Conservation (phyloP, 208 protist genomes). For the Herpetomonas samuelpessoai region DNA sequence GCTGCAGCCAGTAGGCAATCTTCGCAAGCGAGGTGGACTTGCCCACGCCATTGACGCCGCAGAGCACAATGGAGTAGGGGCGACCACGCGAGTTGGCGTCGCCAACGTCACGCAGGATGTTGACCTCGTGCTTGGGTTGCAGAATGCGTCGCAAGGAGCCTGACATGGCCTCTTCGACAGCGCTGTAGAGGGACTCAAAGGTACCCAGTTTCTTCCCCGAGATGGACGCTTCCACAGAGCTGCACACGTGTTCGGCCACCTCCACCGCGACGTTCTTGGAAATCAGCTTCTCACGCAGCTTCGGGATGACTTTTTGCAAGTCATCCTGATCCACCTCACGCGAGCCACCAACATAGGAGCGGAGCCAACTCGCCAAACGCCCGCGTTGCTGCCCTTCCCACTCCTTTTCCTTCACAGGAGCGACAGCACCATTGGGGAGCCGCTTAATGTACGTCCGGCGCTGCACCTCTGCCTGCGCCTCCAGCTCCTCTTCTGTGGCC, state of each 20-base stretch:
- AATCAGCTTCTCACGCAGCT: constrained; percentile 94
- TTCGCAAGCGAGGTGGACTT: constrained; percentile 99
- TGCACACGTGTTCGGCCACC: constrained; percentile 95
- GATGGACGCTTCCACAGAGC: constrained; percentile 90
- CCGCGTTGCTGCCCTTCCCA: constrained; percentile 75
- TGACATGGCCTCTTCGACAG: constrained; percentile 84
- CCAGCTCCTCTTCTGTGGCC: constrained; percentile 69
- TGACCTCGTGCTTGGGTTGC: constrained; percentile 94
- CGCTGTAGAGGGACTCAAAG: constrained; percentile 85
- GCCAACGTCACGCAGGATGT: constrained; percentile 95
- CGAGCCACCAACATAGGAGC: constrained; percentile 52
- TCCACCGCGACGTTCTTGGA: constrained; percentile 98
- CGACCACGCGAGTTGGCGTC: constrained; percentile 54
- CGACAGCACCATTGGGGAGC: constrained; percentile 52
- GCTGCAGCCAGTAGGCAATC: constrained; percentile 95
- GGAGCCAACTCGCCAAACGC: constrained; percentile 75
- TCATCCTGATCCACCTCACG: constrained; percentile 87
- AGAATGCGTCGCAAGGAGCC: constrained; percentile 94
- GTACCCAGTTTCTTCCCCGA: constrained; percentile 91
- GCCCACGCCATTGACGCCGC: constrained; percentile 99
- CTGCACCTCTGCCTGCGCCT: constrained; percentile 65
- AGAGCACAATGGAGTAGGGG: constrained; percentile 97
- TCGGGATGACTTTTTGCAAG: constrained; percentile 87
- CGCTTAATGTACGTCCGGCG: constrained; percentile 71
- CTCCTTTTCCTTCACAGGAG: constrained; percentile 74